Base-by-base conservation (phyloP, 2,329 filamentous ascomycete species). In the Taxawa tesnikishii region DNA sequence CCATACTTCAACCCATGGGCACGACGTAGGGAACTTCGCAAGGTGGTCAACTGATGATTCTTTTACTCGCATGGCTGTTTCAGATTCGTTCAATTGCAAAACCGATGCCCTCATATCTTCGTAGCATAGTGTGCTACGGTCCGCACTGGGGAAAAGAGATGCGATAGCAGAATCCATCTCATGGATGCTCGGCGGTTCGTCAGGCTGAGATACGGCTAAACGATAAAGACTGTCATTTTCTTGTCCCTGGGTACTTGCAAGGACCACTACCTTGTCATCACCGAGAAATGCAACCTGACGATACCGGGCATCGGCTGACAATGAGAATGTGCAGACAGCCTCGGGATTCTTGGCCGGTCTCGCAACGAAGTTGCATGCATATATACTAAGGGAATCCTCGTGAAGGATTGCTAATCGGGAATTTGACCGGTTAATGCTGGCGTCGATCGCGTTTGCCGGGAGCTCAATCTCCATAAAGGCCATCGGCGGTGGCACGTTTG, bases 401-500 rank as follows among this genome's bases (percentile, higher is more conserved):
- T 85, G 81, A 13, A 94, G 62, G 6, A 92, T 70, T 3, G 76
- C 83, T 49, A 96, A 67, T 6, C 65, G 63, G 2, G 66, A 67
- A 29, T 79, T 76, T 29, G 68, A 67, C 10, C 63, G 65, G 30
- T 74, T 79, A 43, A 94, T 75, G 0, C 79, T 74, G 31, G 90
- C 73, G 56, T 94, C 85, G 12, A 83, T 59, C 3, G 75, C 68
- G 32, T 78, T 75, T 0, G 67, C 67, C 10, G 70, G 62, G 16
- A 80, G 56, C 9, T 61, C 47, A 12, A 94, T 47, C 36, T 92
- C 82, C 43, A 80, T 80, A 40, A 88, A 67, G 11, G 84, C 75
- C 85, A 96, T 94, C 1, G 90, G 90, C 16, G 90, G 90, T 15
- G 90, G 90, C 3, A 94, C 68, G 46, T 90, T 93, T 9, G 84